These are phyloP conservation scores for Nicotiana paniculata DNA, from an alignment of 257 asterid genomes.

Conservation along the genomic window DNA sequence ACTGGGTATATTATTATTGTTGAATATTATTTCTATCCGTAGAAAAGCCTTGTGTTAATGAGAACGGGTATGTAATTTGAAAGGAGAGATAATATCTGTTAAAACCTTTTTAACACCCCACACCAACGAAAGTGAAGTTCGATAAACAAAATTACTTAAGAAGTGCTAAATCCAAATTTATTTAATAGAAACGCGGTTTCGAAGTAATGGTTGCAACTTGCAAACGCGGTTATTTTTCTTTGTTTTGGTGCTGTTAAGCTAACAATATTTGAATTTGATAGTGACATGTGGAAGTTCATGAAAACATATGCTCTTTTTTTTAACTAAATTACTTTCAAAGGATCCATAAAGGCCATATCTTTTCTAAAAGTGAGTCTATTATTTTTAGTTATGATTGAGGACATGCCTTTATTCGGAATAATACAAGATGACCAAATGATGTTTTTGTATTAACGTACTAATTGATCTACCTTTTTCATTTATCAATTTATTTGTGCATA, in stretches of 20 bases:
- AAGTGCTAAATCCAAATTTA: background rate
- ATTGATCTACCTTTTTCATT: background rate
- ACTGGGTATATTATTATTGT: no score
- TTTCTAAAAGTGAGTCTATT: background rate
- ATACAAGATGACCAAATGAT: background rate
- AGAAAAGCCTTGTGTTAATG: no score
- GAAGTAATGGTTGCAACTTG: background rate
- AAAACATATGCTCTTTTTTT: background rate
- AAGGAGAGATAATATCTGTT: no score
- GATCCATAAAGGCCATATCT: background rate
- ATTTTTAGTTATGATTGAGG: background rate
- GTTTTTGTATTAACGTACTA: background rate
- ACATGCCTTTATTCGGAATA: background rate
- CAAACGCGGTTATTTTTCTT: background rate
- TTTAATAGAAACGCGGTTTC: background rate
- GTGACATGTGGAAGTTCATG: background rate
- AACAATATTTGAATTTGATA: background rate
- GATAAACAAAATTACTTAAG: background rate
- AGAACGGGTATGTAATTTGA: no score
- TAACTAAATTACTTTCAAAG: background rate
- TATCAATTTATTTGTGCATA: background rate
- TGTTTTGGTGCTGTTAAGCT: background rate
- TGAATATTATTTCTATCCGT: no score
- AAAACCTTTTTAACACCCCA: no score
- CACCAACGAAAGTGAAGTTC: no score